A percentile compares a stretch with the other conserved stretches of the same genome.
Evolutionary conservation across 306 rosid genomes (phyloP).

Genomic region (Glycyrrhiza uralensis): DNA sequence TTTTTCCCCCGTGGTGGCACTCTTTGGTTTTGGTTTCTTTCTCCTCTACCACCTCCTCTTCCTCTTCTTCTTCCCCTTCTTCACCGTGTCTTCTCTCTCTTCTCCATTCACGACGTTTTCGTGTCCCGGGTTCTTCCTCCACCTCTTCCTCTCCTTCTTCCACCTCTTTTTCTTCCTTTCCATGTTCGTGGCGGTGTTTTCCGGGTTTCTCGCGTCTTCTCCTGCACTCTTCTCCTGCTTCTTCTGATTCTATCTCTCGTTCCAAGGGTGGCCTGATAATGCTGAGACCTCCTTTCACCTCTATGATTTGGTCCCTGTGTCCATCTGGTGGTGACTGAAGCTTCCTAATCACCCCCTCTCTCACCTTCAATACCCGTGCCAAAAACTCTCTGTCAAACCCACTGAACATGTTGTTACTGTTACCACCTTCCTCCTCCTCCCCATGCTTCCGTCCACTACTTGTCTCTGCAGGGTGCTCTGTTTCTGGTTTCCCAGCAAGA

Average conservation of each 20-base stretch:
- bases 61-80: neutral
- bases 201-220: neutral
- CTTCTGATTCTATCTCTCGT: neutral
- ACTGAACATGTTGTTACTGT: conserved; percentile 16
- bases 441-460: neutral
- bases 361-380: neutral
- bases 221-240: too few species aligned
- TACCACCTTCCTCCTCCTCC: neutral
- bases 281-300: conserved; percentile 20
- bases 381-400: conserved; percentile 11
- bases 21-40: neutral
- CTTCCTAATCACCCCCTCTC: neutral
- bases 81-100: neutral
- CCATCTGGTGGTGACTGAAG: neutral
- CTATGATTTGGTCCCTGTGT: neutral
- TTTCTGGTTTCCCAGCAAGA: conserved; percentile 27
- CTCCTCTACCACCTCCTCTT: neutral
- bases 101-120: neutral
- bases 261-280: neutral
- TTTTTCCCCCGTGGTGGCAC: neutral
- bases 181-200: neutral
- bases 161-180: neutral
- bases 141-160: neutral
- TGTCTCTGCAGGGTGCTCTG: neutral
- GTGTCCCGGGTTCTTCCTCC: neutral